Evolutionary conservation across 2,329 filamentous ascomycete species (phyloP).

Genomic region (Cladophialophora yegresii): DNA sequence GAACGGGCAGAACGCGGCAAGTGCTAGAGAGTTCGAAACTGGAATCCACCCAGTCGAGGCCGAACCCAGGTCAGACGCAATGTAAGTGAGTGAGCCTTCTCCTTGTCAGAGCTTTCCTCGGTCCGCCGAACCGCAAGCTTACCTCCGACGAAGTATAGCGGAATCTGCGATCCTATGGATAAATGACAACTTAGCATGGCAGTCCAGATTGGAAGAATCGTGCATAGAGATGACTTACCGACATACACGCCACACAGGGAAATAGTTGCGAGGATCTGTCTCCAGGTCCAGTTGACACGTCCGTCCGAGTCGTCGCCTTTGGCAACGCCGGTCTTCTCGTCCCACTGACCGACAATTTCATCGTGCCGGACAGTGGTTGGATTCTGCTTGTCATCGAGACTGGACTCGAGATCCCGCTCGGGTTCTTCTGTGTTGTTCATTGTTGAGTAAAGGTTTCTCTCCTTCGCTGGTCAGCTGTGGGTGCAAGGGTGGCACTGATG

Average conservation of each 20-base stretch:
- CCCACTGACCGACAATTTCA: slow-evolving; percentile 1
- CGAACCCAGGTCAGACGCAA: slow-evolving; percentile 23
- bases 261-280: slow-evolving; percentile 20
- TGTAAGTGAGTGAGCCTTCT: slow-evolving; percentile 24
- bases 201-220: not conserved
- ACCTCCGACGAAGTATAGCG: slow-evolving; percentile 32
- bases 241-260: slow-evolving; percentile 23
- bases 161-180: slow-evolving; percentile 49
- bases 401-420: slow-evolving; percentile 5
- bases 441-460: not conserved
- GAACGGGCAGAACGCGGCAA: slow-evolving; percentile 29
- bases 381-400: slow-evolving; percentile 6
- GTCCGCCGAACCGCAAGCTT: slow-evolving; percentile 53
- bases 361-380: slow-evolving; percentile 3
- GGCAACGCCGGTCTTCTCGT: slow-evolving; percentile 12
- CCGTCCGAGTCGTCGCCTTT: slow-evolving; percentile 25
- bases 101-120: slow-evolving; percentile 41
- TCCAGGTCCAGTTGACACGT: slow-evolving; percentile 24
- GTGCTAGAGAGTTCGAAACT: slow-evolving; percentile 27
- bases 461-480: not conserved
- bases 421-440: slow-evolving; percentile 9
- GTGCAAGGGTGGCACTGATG: not conserved
- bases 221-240: slow-evolving; percentile 6
- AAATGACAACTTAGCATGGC: slow-evolving; percentile 56
- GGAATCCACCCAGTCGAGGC: slow-evolving; percentile 25